Evolutionary conservation across 768 basidiomycete genomes (phyloP).

Genomic region (Auricularia sp.): DNA sequence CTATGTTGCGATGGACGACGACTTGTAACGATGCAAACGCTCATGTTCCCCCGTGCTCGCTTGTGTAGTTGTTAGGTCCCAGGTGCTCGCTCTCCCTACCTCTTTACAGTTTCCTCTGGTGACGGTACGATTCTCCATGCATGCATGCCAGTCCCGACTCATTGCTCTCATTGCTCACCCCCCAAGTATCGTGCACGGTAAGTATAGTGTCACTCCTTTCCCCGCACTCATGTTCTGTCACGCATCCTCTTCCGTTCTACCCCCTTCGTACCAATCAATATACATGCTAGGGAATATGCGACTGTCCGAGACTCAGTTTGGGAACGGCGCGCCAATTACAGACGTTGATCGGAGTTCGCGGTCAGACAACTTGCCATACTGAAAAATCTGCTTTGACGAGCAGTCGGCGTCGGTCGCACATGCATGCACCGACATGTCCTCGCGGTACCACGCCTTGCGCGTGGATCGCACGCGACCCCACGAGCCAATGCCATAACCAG

Average conservation of each 20-base stretch:
- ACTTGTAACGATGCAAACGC: not conserved
- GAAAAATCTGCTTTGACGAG: not conserved
- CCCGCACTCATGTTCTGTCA: not conserved
- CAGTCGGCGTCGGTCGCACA: not conserved
- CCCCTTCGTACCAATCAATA: not conserved
- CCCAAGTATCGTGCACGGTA: not conserved
- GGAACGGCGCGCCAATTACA: no score
- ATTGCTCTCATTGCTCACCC: not conserved
- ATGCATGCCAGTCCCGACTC: not conserved
- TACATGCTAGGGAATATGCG: no score
- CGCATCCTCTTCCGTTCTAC: not conserved
- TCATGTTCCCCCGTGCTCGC: not conserved
- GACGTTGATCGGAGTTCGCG: no score
- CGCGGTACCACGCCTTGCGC: not conserved
- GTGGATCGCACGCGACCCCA: not conserved
- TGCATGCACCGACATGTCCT: slow-evolving; percentile 2
- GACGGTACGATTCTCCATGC: not conserved
- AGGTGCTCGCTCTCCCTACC: not conserved
- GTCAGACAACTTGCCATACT: no score
- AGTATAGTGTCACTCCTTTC: not conserved
- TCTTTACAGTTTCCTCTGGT: not conserved
- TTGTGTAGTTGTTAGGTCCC: not conserved
- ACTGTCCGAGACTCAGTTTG: no score
- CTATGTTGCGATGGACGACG: not conserved
- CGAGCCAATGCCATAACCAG: not conserved